Conservation (phyloP, 257 asterid species). For the Ilex asprella region DNA sequence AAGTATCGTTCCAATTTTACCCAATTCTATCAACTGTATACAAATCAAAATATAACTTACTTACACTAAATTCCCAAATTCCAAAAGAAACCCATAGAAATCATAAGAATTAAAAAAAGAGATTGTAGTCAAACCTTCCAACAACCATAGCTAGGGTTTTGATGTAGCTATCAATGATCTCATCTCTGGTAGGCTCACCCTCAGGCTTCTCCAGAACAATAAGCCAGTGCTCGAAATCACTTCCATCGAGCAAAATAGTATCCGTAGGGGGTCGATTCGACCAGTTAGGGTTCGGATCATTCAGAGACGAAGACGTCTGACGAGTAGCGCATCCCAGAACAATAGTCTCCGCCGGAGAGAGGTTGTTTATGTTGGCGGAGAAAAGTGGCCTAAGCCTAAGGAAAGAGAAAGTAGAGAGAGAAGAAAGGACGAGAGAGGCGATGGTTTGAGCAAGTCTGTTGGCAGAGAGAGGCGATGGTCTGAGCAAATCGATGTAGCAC, state of each 20-base stretch:
- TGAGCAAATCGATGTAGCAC: too few relatives aligned
- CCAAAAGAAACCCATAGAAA: too few relatives aligned
- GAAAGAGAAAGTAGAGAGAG: too few relatives aligned
- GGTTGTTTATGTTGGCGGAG: slow-evolving; percentile 29
- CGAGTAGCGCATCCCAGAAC: slow-evolving; percentile 56
- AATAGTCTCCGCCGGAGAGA: slow-evolving; percentile 22
- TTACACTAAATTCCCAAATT: too few relatives aligned
- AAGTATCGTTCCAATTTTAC: too few relatives aligned
- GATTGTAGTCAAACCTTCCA: too few relatives aligned
- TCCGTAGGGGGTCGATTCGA: slow-evolving; percentile 94
- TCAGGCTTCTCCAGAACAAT: slow-evolving; percentile 90
- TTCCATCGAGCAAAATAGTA: slow-evolving; percentile 88
- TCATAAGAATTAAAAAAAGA: too few relatives aligned
- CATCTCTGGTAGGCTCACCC: slow-evolving; percentile 67
- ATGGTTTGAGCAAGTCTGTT: too few relatives aligned
- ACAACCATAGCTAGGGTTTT: slow-evolving; percentile 62
- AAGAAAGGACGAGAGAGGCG: slow-evolving; percentile 20
- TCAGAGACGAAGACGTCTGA: slow-evolving; percentile 58
- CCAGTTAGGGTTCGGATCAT: slow-evolving; percentile 88
- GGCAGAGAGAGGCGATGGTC: too few relatives aligned
- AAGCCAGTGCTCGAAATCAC: slow-evolving; percentile 99
- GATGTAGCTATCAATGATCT: slow-evolving; percentile 65
- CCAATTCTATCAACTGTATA: too few relatives aligned
- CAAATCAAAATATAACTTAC: too few relatives aligned
- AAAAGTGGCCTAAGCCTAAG: slow-evolving; percentile 61